These are phyloP conservation scores for Grigorovia humatica DNA, from an alignment of 805 yeast genomes.

Conservation along the genomic window DNA sequence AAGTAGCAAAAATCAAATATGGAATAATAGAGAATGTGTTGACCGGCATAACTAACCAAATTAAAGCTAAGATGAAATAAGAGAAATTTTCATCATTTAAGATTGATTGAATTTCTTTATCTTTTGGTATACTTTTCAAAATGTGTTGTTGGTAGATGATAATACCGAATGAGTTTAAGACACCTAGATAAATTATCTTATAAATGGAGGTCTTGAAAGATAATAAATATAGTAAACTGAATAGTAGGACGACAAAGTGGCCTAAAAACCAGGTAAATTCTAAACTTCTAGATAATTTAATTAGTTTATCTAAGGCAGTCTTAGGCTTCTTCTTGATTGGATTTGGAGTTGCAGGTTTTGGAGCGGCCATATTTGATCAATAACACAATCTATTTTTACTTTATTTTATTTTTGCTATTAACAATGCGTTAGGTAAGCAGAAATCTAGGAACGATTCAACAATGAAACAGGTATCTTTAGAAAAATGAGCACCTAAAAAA, in stretches of 20 bases:
- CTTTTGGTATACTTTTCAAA: conserved; percentile 13
- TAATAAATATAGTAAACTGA: conserved; percentile 27
- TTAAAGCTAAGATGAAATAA: conserved; percentile 49
- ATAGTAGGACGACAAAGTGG: conserved; percentile 38
- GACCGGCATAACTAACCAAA: conserved; percentile 49
- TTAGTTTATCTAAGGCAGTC: conserved; percentile 6
- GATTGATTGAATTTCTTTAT: conserved; percentile 15
- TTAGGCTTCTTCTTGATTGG: background rate
- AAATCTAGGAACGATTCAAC: background rate
- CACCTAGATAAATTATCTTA: conserved; percentile 50
- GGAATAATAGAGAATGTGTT: conserved; percentile 58
- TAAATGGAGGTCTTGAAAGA: conserved; percentile 40
- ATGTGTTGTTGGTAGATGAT: conserved; percentile 53
- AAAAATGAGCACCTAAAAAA: too few species aligned
- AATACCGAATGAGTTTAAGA: conserved; percentile 64
- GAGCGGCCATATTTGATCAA: background rate
- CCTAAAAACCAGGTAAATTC: conserved; percentile 75
- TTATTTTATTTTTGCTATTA: background rate
- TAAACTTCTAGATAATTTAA: conserved; percentile 32
- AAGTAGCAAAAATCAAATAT: conserved; percentile 63
- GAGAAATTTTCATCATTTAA: conserved; percentile 61
- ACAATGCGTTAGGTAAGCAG: background rate
- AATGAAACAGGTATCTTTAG: background rate
- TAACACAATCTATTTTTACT: too few species aligned
- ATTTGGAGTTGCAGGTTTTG: background rate